Evolutionary conservation across 2,329 filamentous ascomycete genomes (phyloP).

Genomic region (Purpureocillium lavendulum): DNA sequence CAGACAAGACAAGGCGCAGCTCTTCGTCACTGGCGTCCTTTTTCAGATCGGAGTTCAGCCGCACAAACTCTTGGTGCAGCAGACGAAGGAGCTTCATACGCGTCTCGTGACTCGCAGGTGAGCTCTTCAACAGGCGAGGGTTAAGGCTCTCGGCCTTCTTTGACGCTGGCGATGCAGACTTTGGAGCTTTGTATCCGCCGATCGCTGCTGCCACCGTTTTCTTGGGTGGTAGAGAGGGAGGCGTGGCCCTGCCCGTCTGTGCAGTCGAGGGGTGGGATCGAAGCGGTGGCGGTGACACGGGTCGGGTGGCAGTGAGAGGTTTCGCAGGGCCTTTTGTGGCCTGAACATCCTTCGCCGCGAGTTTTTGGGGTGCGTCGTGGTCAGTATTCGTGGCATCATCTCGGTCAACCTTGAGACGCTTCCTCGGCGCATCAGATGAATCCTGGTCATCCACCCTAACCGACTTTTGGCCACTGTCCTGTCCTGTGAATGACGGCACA

Average conservation of each 20-base stretch:
- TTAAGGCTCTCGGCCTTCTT: slow-evolving; percentile 48
- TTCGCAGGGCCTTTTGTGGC: slow-evolving; percentile 1
- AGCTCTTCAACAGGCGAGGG: slow-evolving; percentile 52
- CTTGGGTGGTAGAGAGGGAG: slow-evolving; percentile 8
- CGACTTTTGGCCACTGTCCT: background rate
- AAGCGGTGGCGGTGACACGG: slow-evolving; percentile 25
- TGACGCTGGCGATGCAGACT: background rate
- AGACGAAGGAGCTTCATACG: slow-evolving; percentile 51
- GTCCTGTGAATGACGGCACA: slow-evolving; percentile 4
- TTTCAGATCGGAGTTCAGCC: slow-evolving; percentile 56
- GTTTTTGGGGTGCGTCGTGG: background rate
- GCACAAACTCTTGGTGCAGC: slow-evolving; percentile 56
- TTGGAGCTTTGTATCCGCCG: too few species aligned
- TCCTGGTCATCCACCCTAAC: background rate
- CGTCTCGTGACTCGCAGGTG: slow-evolving; percentile 48
- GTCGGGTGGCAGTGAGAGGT: slow-evolving; percentile 14
- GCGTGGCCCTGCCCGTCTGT: background rate
- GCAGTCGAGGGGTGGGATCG: background rate
- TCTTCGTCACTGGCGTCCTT: slow-evolving; percentile 41
- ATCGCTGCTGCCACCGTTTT: background rate
- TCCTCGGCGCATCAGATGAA: slow-evolving; percentile 15
- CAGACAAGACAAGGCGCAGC: slow-evolving; percentile 45
- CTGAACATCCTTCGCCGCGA: background rate
- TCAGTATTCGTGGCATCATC: background rate
- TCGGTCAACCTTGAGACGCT: slow-evolving; percentile 19